Evolutionary conservation across 805 yeast species (phyloP).

Genomic region (Scheffersomyces lignosus): DNA sequence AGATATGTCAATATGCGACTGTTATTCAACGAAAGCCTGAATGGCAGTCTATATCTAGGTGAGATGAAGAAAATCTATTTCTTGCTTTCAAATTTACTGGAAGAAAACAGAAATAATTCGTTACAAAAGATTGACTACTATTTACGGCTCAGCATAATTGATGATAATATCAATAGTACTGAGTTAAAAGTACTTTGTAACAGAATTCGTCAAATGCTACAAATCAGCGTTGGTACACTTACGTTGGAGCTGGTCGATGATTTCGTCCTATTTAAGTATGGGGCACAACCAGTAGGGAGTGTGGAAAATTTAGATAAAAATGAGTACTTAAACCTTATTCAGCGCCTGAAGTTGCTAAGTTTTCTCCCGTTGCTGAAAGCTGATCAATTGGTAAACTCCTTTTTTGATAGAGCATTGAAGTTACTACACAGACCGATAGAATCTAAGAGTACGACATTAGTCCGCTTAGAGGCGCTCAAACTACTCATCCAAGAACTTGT

Average conservation of each 20-base stretch:
- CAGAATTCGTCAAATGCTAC: constrained; percentile 10
- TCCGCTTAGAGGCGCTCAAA: too few species aligned
- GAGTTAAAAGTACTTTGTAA: constrained; percentile 12
- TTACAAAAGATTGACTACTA: constrained; percentile 16
- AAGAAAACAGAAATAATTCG: constrained; percentile 1
- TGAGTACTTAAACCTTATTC: constrained; percentile 2
- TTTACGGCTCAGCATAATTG: constrained; percentile 14
- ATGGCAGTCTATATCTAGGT: constrained; percentile 1
- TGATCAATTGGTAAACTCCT: too few species aligned
- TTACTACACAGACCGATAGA: too few species aligned
- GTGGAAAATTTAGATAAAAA: background rate
- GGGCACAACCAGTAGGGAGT: constrained; percentile 1
- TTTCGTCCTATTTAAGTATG: constrained; percentile 9
- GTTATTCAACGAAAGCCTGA: background rate
- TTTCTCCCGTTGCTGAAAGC: constrained; percentile 6
- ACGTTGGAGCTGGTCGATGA: constrained; percentile 19
- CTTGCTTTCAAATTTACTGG: constrained; percentile 7
- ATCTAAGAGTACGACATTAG: too few species aligned
- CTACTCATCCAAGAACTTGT: background rate
- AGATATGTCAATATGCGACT: constrained; percentile 11
- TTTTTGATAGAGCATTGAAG: too few species aligned
- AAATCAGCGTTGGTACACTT: constrained; percentile 8
- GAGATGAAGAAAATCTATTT: constrained; percentile 6
- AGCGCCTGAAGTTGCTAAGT: constrained; percentile 9
- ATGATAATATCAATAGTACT: constrained; percentile 12